Percentiles rank a stretch among this genome's conserved stretches.
phyloP scores from a whole-genome alignment of 2,329 filamentous ascomycete species.

The Aaosphaeria pasadenensis region DNA sequence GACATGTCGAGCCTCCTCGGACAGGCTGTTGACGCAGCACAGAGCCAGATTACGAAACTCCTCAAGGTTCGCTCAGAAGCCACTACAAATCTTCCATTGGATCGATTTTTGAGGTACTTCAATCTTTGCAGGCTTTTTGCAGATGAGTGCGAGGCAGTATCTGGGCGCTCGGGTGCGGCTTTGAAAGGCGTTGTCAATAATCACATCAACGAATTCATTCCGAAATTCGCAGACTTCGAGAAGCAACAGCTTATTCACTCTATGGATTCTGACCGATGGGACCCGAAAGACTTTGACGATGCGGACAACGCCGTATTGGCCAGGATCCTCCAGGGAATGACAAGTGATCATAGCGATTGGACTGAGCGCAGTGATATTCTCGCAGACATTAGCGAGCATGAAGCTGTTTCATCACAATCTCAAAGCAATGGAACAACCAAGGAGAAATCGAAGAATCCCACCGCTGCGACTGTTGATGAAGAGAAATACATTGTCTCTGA shows the following conservation, averaged over 20 bases:
- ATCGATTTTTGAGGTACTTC: constrained; percentile 76
- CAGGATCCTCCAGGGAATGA: constrained; percentile 67
- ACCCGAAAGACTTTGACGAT: constrained; percentile 70
- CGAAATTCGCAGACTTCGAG: constrained; percentile 66
- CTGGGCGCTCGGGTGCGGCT: constrained; percentile 70
- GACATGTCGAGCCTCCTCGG: constrained; percentile 76
- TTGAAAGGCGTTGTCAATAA: constrained; percentile 77
- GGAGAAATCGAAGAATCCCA: constrained; percentile 45
- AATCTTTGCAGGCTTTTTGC: constrained; percentile 79
- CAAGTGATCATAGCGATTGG: constrained; percentile 67
- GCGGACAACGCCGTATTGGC: constrained; percentile 59
- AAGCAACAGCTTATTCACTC: constrained; percentile 71
- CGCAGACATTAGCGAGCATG: constrained; percentile 14
- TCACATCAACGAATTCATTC: constrained; percentile 79
- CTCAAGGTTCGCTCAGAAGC: constrained; percentile 75
- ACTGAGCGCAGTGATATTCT: constrained; percentile 50
- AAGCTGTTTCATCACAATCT: constrained; percentile 17
- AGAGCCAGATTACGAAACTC: constrained; percentile 70
- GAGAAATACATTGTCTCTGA: constrained; percentile 83
- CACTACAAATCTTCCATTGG: constrained; percentile 63
- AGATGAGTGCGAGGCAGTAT: constrained; percentile 83
- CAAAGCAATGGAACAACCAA: constrained; percentile 19
- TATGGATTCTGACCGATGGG: constrained; percentile 81
- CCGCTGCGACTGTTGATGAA: constrained; percentile 71
- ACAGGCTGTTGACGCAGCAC: constrained; percentile 76